Conservation (phyloP, 2,329 filamentous ascomycete genomes). For the Nakataea oryzae region DNA sequence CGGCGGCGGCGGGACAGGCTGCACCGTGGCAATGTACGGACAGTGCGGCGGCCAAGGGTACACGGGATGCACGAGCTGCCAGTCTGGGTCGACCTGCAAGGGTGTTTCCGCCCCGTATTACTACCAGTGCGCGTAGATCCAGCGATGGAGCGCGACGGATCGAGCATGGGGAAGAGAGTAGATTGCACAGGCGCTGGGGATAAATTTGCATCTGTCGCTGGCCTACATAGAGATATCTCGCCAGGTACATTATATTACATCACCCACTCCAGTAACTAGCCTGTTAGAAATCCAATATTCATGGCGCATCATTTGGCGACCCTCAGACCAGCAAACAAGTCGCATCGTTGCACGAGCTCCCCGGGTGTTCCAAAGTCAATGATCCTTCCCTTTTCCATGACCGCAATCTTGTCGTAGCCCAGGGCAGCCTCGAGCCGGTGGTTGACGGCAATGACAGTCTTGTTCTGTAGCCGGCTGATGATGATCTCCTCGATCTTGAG, state of each 20-base stretch:
- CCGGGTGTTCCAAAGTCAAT: conserved; percentile 5
- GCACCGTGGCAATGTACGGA: conserved; percentile 11
- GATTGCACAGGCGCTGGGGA: not conserved
- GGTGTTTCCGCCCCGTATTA: conserved; percentile 15
- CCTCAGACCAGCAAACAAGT: not conserved
- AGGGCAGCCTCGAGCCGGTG: conserved; percentile 11
- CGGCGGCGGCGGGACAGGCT: conserved; percentile 2
- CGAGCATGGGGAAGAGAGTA: not conserved
- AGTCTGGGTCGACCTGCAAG: conserved; percentile 14
- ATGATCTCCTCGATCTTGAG: conserved; percentile 8
- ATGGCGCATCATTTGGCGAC: no score
- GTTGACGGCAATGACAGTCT: conserved; percentile 10
- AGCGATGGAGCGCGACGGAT: not conserved
- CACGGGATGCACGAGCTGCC: conserved; percentile 13
- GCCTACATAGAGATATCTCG: not conserved
- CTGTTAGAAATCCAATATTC: not conserved
- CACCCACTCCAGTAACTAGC: not conserved
- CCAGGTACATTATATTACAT: not conserved
- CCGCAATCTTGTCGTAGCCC: conserved; percentile 12
- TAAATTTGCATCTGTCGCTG: not conserved
- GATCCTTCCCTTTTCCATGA: conserved; percentile 9
- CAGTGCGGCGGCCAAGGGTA: conserved; percentile 16
- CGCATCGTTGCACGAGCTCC: conserved; percentile 2
- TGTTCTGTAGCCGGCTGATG: conserved; percentile 5
- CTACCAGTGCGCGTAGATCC: conserved; percentile 11